Conservation (phyloP, 768 basidiomycete genomes). For the Leucocoprinus sp. region DNA sequence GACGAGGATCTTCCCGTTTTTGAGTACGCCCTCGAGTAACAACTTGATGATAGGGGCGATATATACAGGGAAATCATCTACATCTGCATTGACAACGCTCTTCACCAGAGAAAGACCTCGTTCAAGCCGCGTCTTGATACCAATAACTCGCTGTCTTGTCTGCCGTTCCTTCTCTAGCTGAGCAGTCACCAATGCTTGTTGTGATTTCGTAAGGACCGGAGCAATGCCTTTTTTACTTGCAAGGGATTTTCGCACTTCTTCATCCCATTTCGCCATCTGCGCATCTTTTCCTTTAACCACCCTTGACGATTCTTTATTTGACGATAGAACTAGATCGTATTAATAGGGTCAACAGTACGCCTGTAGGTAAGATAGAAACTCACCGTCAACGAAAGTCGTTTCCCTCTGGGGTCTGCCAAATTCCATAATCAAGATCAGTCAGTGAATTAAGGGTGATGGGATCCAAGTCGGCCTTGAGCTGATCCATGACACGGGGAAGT, state of each 20-base stretch:
- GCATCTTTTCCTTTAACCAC: conserved; percentile 76
- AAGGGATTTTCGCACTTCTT: conserved; percentile 79
- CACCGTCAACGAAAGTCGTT: conserved; percentile 75
- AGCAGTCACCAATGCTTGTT: conserved; percentile 72
- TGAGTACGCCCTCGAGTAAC: conserved; percentile 59
- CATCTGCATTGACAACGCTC: conserved; percentile 45
- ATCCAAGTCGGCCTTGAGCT: conserved; percentile 60
- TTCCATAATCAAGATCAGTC: conserved; percentile 65
- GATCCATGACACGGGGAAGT: conserved; percentile 63
- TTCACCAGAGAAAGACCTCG: conserved; percentile 66
- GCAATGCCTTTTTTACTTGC: conserved; percentile 68
- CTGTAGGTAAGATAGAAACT: conserved; percentile 11
- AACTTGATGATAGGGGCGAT: conserved; percentile 51
- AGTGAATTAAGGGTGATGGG: conserved; percentile 49
- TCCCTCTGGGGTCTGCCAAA: conserved; percentile 85
- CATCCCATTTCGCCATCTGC: conserved; percentile 92
- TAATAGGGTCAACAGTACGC: not conserved
- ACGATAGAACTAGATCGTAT: conserved; percentile 46
- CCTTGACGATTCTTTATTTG: conserved; percentile 43
- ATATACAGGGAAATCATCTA: conserved; percentile 45
- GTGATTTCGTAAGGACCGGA: conserved; percentile 65
- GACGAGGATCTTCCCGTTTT: conserved; percentile 52
- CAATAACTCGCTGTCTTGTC: conserved; percentile 52
- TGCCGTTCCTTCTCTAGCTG: conserved; percentile 77
- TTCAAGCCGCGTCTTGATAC: conserved; percentile 44